Conservation (phyloP, 1,139 yeast species). For the Saccharomyces hybrid region DNA sequence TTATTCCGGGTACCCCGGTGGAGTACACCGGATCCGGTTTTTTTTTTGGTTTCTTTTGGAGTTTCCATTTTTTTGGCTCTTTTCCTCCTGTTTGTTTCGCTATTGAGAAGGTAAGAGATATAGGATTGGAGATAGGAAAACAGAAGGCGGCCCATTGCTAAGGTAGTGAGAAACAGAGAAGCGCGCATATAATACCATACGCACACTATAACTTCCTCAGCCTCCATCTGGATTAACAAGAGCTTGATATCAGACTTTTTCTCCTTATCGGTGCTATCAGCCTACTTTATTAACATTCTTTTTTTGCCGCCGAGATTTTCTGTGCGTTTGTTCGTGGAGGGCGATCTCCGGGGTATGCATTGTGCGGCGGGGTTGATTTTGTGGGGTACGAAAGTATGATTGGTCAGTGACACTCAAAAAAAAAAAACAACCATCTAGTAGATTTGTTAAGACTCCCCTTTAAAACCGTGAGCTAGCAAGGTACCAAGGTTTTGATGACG, state of each 20-base stretch:
- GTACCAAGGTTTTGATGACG: neutral
- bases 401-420: neutral
- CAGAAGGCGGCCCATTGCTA: no score
- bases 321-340: neutral
- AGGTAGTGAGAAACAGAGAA: no score
- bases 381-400: neutral
- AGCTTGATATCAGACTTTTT: neutral
- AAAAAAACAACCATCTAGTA: neutral
- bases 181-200: neutral
- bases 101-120: no score
- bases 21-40: no score
- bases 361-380: neutral
- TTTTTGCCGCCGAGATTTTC: neutral
- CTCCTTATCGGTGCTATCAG: neutral
- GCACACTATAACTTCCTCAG: no score
- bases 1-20: no score
- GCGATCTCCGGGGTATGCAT: neutral
- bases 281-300: neutral
- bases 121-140: no score
- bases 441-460: neutral
- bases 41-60: no score
- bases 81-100: no score
- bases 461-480: neutral
- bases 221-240: no score
- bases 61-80: no score